Conservation (phyloP, 129 eudicot genomes). For the Flaveria sonorensis region DNA sequence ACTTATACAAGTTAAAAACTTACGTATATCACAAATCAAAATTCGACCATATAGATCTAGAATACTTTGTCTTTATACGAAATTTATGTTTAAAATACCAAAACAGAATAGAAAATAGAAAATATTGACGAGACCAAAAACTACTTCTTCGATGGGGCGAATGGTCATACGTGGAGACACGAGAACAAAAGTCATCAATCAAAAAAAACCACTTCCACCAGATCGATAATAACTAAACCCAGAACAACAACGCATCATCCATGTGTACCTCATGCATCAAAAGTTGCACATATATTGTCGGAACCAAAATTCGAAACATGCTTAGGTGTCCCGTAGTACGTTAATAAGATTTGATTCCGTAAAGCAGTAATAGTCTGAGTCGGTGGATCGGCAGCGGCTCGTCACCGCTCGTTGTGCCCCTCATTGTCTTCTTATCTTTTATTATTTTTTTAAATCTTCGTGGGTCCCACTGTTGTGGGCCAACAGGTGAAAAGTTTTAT, state of each 20-base stretch:
- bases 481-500: neutral
- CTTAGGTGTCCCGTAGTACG: neutral
- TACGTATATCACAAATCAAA: neutral
- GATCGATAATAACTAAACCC: constrained; percentile 7
- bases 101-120: neutral
- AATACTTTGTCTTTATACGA: neutral
- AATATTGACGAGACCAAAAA: constrained; percentile 1
- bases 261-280: neutral
- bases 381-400: constrained; percentile 47
- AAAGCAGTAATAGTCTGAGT: constrained; percentile 29
- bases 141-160: constrained; percentile 27
- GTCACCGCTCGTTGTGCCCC: constrained; percentile 48
- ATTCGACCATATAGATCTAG: neutral
- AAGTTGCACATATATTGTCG: neutral
- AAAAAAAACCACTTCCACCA: neutral
- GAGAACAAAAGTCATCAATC: constrained; percentile 3
- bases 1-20: too few relatives aligned
- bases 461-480: constrained; percentile 20
- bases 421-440: constrained; percentile 12
- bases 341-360: constrained; percentile 32
- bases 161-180: constrained; percentile 43
- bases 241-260: neutral
- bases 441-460: constrained; percentile 17
- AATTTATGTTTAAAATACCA: neutral
- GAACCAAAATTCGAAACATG: neutral